These are phyloP conservation scores for Gaertneriomyces semiglobifer DNA, from an alignment of 192 early-diverging fungal species.

Conservation along the genomic window DNA sequence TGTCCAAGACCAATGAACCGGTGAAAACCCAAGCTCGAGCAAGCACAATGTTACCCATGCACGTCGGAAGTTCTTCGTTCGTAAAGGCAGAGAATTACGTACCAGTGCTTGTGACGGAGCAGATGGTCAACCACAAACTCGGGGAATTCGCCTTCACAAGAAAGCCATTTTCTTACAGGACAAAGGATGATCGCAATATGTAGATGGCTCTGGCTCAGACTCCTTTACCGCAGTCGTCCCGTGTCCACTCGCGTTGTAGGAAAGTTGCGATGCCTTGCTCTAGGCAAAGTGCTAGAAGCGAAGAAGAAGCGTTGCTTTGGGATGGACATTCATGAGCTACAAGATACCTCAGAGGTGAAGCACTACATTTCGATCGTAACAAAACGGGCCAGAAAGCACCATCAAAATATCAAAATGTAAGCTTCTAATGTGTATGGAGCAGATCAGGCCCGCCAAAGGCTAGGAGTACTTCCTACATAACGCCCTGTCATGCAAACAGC, in stretches of 20 bases:
- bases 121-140: constrained; percentile 92
- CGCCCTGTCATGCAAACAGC: no score
- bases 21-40: constrained; percentile 72
- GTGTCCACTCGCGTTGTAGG: no score
- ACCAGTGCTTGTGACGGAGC: constrained; percentile 79
- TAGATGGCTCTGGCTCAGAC: no score
- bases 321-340: not conserved
- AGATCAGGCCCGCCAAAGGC: no score
- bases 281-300: not conserved
- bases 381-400: no score
- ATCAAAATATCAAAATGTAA: no score
- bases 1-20: constrained; percentile 18
- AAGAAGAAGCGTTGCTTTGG: not conserved
- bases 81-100: constrained; percentile 89
- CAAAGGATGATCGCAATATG: constrained; percentile 40
- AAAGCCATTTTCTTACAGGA: constrained; percentile 69
- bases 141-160: constrained; percentile 92
- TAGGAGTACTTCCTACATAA: no score
- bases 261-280: no score
- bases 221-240: no score
- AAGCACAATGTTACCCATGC: constrained; percentile 85
- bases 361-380: no score
- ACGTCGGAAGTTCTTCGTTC: constrained; percentile 81
- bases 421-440: no score
- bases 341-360: no score